Evolutionary conservation across 768 basidiomycete genomes (phyloP).

Genomic region (Amanita jacksonii): DNA sequence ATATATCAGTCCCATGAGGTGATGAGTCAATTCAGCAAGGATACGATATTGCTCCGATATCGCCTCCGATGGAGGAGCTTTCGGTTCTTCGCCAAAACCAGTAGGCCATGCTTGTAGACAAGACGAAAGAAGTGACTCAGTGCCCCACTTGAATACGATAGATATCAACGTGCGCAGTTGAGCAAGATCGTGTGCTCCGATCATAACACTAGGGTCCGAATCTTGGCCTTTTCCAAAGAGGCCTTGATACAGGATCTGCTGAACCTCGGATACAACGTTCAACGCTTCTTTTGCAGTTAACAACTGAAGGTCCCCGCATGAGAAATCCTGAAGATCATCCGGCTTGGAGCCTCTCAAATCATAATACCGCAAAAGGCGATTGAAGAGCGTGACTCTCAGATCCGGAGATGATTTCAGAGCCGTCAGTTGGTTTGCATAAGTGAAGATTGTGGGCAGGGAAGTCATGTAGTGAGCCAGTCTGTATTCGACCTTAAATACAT

Average conservation of each 20-base stretch:
- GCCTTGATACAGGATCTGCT: conserved; percentile 26
- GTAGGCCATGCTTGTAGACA: conserved; percentile 32
- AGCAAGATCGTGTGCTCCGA: conserved; percentile 62
- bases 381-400: conserved; percentile 28
- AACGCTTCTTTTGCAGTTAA: conserved; percentile 50
- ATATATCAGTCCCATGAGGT: conserved; percentile 43
- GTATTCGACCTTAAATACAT: neutral
- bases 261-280: conserved; percentile 36
- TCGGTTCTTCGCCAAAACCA: conserved; percentile 17
- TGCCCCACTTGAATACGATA: conserved; percentile 65
- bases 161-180: conserved; percentile 55
- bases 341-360: conserved; percentile 12
- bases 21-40: conserved; percentile 32
- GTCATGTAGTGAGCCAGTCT: no score
- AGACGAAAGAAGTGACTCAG: conserved; percentile 40
- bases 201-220: conserved; percentile 19
- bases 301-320: conserved; percentile 36
- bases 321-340: conserved; percentile 10
- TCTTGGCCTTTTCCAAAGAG: conserved; percentile 7
- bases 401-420: conserved; percentile 13
- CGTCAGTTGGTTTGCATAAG: neutral
- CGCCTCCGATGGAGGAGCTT: conserved; percentile 36
- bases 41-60: conserved; percentile 31
- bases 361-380: conserved; percentile 32
- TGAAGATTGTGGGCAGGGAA: no score